Percentiles rank a stretch among this genome's conserved stretches.
phyloP scores from a whole-genome alignment of 148 eudicot genomes.

The Silene uniflora region DNA sequence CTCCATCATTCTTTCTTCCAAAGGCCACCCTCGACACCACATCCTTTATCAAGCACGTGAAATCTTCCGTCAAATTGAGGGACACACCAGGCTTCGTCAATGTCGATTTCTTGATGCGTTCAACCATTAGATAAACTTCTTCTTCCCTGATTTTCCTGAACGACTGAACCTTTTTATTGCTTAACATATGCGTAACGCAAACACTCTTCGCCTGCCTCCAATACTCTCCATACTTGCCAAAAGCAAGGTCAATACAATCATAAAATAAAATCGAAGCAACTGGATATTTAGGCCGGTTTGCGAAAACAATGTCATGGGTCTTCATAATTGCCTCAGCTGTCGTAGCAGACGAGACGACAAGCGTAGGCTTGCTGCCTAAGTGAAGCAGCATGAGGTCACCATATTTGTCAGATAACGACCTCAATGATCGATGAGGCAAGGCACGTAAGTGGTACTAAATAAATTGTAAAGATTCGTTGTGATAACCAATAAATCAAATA shows the following conservation, averaged over 20 bases:
- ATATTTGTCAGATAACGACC: slow-evolving; percentile 19
- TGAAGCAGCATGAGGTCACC: slow-evolving; percentile 39
- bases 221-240: slow-evolving; percentile 34
- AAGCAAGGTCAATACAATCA: slow-evolving; percentile 21
- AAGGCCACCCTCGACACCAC: slow-evolving; percentile 32
- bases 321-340: slow-evolving; percentile 36
- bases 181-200: not conserved
- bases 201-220: slow-evolving; percentile 39
- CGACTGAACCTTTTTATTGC: slow-evolving; percentile 26
- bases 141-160: slow-evolving; percentile 18
- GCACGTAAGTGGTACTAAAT: not conserved
- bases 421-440: slow-evolving; percentile 27
- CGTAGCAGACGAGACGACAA: slow-evolving; percentile 32
- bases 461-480: too few relatives aligned
- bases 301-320: slow-evolving; percentile 30
- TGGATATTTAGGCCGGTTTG: slow-evolving; percentile 19
- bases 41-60: slow-evolving; percentile 19
- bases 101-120: slow-evolving; percentile 5
- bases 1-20: slow-evolving; percentile 32
- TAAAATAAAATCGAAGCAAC: slow-evolving; percentile 14
- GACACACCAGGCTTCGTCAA: not conserved
- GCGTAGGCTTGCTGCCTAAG: slow-evolving; percentile 23
- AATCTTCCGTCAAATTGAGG: slow-evolving; percentile 16
- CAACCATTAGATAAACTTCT: slow-evolving; percentile 18
- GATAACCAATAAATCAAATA: too few relatives aligned